Base-by-base conservation (phyloP, 1,139 yeast species). In the Magnusiomyces tetraspermus region DNA sequence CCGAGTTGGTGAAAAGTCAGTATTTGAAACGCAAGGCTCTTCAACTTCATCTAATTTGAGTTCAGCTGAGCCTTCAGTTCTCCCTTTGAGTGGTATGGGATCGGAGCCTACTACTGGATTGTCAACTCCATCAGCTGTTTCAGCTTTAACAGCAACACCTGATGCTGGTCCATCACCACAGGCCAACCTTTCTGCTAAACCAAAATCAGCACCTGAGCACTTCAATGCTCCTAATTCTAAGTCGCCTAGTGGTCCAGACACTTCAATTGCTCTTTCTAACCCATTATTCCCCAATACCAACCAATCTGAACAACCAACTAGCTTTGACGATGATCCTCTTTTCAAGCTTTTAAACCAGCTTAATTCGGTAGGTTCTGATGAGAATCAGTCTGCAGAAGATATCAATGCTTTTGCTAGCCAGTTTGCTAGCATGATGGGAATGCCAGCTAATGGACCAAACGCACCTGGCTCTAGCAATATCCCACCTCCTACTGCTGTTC, bases 381-480 rank as follows among this genome's bases (percentile, higher is more conserved):
- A 46, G 3, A 24, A 41, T 2, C 28, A 24, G 8, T 19, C 42
- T 8, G 48, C 30, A 6, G 42, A 50, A 19, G 49, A 53, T 24
- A 51, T 53, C 33, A 51, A 53, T 23, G 52, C 50, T 8, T 40
- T 51, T 37, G 40, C 49, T 31, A 31, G 48, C 6, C 36, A 51
- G 37, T 53, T 53, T 49, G 49, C 56, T 22, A 46, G 50, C 26
- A 49, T 53, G 47, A 48, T 26, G 42, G 49, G 52, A n/a, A 22
- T 53, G 26, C 40, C 52, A 4, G 41, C 48, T 17, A n/a, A 26
- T 3, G 33, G 22, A 15, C 13, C 46, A 5, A 17, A 8, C 3
- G 10, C 24, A 5, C 36, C 22, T 19, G 48, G 51, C n/a, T 40
- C 47, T 4, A 21, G 37, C n/a, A 47, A 38, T 2, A 23, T 30